Conservation (phyloP, 148 eudicot species). For the Salicornia ramosissima region DNA sequence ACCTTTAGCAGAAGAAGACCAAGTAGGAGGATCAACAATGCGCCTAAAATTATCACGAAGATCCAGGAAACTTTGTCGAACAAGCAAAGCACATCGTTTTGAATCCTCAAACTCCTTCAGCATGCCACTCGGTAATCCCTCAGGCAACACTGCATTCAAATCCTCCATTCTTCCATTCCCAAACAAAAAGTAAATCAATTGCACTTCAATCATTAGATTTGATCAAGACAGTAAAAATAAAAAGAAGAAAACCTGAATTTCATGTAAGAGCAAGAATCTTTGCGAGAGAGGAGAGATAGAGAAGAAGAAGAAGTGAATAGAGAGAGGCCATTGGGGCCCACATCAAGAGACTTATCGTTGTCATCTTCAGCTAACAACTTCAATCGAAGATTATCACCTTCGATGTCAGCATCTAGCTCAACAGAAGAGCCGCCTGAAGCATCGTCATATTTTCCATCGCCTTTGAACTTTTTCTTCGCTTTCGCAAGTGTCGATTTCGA, state of each 20-base stretch:
- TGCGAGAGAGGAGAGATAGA: constrained; percentile 45
- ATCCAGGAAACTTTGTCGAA: constrained; percentile 74
- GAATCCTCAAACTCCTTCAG: constrained; percentile 82
- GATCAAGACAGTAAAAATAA: background rate
- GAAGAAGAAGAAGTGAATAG: constrained; percentile 52
- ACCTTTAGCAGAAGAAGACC: constrained; percentile 51
- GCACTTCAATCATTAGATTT: background rate
- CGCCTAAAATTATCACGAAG: constrained; percentile 89
- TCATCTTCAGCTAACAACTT: constrained; percentile 58
- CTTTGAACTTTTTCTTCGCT: constrained; percentile 33
- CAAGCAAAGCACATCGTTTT: constrained; percentile 57
- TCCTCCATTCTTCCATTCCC: constrained; percentile 40
- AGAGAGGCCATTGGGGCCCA: constrained; percentile 68
- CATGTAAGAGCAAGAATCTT: constrained; percentile 55
- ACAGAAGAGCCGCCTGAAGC: constrained; percentile 24
- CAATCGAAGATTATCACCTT: constrained; percentile 36
- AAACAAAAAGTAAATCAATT: background rate
- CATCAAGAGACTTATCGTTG: constrained; percentile 60
- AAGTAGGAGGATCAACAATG: constrained; percentile 71
- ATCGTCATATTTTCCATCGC: constrained; percentile 26
- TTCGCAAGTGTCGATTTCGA: constrained; percentile 29
- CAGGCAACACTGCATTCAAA: constrained; percentile 58
- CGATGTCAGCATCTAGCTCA: constrained; percentile 27
- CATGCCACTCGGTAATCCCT: constrained; percentile 87
- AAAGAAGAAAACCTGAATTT: constrained; percentile 43